phyloP scores from a whole-genome alignment of 805 yeast species.

The Starmera dryadoides region DNA sequence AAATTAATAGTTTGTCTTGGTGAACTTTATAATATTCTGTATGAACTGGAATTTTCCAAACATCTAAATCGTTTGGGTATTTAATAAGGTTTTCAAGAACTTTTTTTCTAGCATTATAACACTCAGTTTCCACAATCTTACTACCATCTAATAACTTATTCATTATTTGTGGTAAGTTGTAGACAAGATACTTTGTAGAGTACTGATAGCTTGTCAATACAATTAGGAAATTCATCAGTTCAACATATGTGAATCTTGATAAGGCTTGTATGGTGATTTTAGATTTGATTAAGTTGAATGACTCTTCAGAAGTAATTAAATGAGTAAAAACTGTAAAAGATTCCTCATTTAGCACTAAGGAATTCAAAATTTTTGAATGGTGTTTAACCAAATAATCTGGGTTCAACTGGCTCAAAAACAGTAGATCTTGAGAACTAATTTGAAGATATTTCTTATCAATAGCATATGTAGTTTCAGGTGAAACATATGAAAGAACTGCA shows the following conservation, averaged over 20 bases:
- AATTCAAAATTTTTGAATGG: slow-evolving; percentile 7
- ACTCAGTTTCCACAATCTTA: slow-evolving; percentile 13
- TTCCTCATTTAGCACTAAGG: slow-evolving; percentile 4
- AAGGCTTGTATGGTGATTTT: slow-evolving; percentile 5
- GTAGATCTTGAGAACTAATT: slow-evolving; percentile 1
- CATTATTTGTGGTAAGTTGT: slow-evolving; percentile 16
- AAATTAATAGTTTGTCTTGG: slow-evolving; percentile 4
- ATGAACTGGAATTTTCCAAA: slow-evolving; percentile 13
- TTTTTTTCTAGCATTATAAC: slow-evolving; percentile 10
- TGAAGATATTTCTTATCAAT: slow-evolving; percentile 9
- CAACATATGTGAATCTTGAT: slow-evolving; percentile 13
- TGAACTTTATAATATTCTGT: slow-evolving; percentile 7
- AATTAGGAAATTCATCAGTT: slow-evolving; percentile 11
- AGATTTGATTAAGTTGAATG: slow-evolving; percentile 7
- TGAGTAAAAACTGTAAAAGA: slow-evolving; percentile 7
- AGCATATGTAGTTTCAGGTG: slow-evolving; percentile 3
- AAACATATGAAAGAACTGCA: slow-evolving; percentile 9
- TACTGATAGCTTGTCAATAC: slow-evolving; percentile 6
- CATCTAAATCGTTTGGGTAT: slow-evolving; percentile 7
- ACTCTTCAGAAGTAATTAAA: not conserved
- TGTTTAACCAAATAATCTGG: slow-evolving; percentile 10
- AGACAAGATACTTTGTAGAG: slow-evolving; percentile 8
- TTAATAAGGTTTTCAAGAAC: slow-evolving; percentile 12
- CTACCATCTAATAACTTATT: slow-evolving; percentile 13
- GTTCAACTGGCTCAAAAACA: slow-evolving; percentile 9